Base-by-base conservation (phyloP, 495 filamentous ascomycete genomes). In the Massariosphaeria phaeospora region DNA sequence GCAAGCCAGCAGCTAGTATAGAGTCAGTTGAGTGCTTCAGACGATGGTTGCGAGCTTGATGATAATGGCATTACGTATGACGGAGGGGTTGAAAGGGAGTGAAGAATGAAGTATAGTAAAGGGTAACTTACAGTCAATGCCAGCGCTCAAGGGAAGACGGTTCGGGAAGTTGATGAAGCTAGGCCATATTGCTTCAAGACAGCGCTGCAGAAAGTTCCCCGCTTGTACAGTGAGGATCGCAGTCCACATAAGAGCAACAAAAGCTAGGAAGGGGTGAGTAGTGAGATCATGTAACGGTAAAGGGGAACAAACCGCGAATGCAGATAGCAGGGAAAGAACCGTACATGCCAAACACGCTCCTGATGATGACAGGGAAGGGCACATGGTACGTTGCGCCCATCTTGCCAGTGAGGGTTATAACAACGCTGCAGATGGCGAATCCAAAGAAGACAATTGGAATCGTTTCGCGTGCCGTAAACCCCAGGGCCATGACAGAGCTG, bases 311-410 rank as follows among this genome's bases (percentile, higher is more conserved):
- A 65, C 57, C 70, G 47, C 72, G 66, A 39, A 76, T 69, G 51
- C 72, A 69, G 26, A 78, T 75, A 7, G 69, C 74, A 25, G 72
- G 69, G 46, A 74, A 76, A 30, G 79, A 83, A 2, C 89, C 89
- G 83, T 86, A 95, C 53, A 93, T 86, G 33, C 89, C 89, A 61
- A 95, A 95, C 0, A 83, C 84, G 2, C 84, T 77, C 53, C 89
- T 75, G 39, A 73, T 75, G 13, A 86, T 81, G 23, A 95, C 88
- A 2, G 89, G 89, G 67, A 93, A 95, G 2, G 86, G 86, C 41
- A 93, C 87, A 69, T 91, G 85, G 71, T 95, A 95, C 25, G 81
- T 84, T n/a, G 89, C 86, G 17, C 67, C 65, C 60, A 77, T 70
- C 57, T 75, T 72, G 34, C 72, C 75, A 13, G 70, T 76, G 27